A percentile compares a stretch with the other conserved stretches of the same genome.
These are phyloP conservation scores for Rhododendron griersonianum DNA, from an alignment of 148 eudicot genomes.

Conservation along the genomic window DNA sequence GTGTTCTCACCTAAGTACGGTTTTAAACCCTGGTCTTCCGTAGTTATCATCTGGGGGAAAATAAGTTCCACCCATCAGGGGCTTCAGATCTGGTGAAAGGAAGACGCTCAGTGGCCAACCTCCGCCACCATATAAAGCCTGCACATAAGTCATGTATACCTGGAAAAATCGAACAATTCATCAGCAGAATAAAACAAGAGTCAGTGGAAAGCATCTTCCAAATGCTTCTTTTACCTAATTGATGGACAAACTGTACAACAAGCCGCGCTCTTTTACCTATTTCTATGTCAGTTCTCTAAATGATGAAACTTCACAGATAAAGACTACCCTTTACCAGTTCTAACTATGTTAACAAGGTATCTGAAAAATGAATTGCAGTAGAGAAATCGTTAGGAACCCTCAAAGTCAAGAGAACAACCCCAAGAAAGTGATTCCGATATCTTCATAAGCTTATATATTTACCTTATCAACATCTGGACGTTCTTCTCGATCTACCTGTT, in stretches of 20 bases:
- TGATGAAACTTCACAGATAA: neutral
- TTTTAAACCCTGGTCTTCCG: conserved; percentile 94
- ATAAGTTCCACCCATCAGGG: conserved; percentile 96
- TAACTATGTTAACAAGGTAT: neutral
- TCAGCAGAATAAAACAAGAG: neutral
- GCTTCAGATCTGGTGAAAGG: conserved; percentile 93
- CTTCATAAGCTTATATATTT: conserved; percentile 3
- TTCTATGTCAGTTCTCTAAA: neutral
- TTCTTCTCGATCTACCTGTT: conserved; percentile 96
- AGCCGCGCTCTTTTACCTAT: neutral
- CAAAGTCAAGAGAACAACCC: neutral
- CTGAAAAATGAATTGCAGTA: neutral
- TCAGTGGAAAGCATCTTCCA: neutral
- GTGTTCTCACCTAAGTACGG: conserved; percentile 63
- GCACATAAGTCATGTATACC: conserved; percentile 99
- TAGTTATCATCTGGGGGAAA: conserved; percentile 93
- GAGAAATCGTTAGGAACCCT: neutral
- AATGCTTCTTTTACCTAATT: neutral
- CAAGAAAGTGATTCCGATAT: neutral
- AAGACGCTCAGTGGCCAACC: conserved; percentile 95
- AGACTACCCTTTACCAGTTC: neutral
- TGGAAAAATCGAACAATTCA: conserved; percentile 18
- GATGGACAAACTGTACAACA: neutral
- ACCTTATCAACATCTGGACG: conserved; percentile 99
- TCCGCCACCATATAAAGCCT: conserved; percentile 93